Percentiles rank a stretch among this genome's conserved stretches.
phyloP scores from a whole-genome alignment of 208 protist genomes.

The Blastocrithidia nonstop region DNA sequence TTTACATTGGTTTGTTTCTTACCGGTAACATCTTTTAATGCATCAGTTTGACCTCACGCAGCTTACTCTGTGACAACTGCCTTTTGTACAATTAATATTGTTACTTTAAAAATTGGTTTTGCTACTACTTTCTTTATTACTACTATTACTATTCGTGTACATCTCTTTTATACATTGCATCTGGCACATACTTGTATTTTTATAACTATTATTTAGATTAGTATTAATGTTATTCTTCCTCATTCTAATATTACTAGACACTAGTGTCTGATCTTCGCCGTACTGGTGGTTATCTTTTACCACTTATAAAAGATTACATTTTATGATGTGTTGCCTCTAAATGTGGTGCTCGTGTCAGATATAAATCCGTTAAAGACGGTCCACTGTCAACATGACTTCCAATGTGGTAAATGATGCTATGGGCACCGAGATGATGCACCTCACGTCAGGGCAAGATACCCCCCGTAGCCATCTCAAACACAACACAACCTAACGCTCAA shows the following conservation, averaged over 20 bases:
- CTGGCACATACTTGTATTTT: no score
- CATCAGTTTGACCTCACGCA: no score
- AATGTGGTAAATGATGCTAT: conserved; percentile 50
- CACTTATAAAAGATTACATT: no score
- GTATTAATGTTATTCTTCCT: background rate
- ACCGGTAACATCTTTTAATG: no score
- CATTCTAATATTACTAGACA: background rate
- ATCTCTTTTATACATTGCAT: no score
- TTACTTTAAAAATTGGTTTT: background rate
- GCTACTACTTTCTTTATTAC: background rate
- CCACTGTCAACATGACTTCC: conserved; percentile 11
- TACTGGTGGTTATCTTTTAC: background rate
- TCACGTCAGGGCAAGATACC: conserved; percentile 52
- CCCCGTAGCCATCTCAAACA: conserved; percentile 82
- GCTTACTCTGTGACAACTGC: no score
- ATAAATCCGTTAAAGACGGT: conserved; percentile 23
- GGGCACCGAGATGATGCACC: conserved; percentile 22
- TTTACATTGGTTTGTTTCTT: no score
- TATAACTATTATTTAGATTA: no score
- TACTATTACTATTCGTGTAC: background rate
- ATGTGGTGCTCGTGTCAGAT: conserved; percentile 5
- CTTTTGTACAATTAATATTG: no score
- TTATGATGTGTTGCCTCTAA: no score
- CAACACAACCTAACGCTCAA: conserved; percentile 78
- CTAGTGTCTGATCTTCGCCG: background rate